Base-by-base conservation (phyloP, 2,329 filamentous ascomycete genomes). In the Exophiala xenobiotica region DNA sequence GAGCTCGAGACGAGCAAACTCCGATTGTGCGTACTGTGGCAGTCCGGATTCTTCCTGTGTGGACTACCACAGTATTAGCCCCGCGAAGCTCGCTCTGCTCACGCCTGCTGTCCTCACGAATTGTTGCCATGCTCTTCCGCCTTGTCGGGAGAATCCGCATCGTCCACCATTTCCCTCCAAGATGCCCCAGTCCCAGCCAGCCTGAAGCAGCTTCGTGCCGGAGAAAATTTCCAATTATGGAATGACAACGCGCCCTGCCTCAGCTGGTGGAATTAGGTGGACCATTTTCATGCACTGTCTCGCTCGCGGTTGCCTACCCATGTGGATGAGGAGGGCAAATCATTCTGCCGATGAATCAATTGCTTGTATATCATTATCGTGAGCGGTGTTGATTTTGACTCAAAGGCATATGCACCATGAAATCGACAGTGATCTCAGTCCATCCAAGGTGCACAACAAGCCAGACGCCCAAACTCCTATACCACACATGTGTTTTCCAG, bases 181-280 rank as follows among this genome's bases (percentile, higher is more conserved):
- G n/a, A 14, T 14, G n/a, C 2, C 12, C 31, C n/a, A n/a, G n/a
- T n/a, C n/a, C n/a, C n/a, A n/a, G 5, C 37, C 16, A 20, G 5
- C 8, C 8, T 12, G 19, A 23, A 40, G 9, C 8, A n/a, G 16
- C 16, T 49, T 38, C 37, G 46, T 12, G 6, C 37, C 23, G 46
- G 46, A 49, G 46, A 49, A 49, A 20, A 33, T 42, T 41, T 20
- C 46, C 46, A 38, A 9, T 42, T 49, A 11, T 14, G 37, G 46
- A 18, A 49, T 27, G 23, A 40, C 9, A 20, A 40, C 20, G 20
- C 19, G 38, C n/a, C n/a, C n/a, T n/a, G n/a, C n/a, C n/a, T n/a
- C n/a, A n/a, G n/a, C n/a, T 14, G 16, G 4, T 9, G 29, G 29
- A 12, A 14, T 11, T 11, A 33, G 29, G 11, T 33, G 29, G 29